Evolutionary conservation across 2,329 filamentous ascomycete genomes (phyloP), one percentile per base, ranked within the genome.

Genomic region (Botrytis fabae): DNA sequence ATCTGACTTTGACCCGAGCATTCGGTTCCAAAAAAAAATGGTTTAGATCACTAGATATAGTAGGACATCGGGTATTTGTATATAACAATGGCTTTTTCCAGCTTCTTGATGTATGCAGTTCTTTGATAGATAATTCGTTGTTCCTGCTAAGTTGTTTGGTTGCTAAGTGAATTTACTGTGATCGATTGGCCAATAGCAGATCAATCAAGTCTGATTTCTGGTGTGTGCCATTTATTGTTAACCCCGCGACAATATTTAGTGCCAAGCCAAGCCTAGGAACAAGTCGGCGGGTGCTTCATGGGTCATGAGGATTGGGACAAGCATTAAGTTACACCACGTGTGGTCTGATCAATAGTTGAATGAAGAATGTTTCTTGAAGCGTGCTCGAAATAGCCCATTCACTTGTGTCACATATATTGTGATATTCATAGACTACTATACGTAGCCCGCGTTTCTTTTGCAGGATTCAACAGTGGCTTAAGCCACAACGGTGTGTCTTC

Each of bases 401-500:
- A 69, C 48, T 42, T 40, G 32, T 20, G 22, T 25, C 46, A n/a
- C 7, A 22, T n/a, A 48, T 7, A 38, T 35, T 65, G 25, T 14
- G 10, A 28, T 35, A 16, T 28, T 2, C 46, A 25, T 22, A 25
- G 12, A 46, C 62, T 64, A 20, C n/a, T 20, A 64, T 28, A 25
- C 25, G 18, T 28, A 40, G 35, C 46, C 46, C 35, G 48, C n/a
- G 22, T 57, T 44, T n/a, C 22, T n/a, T 18, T 57, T 69, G 48
- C 25, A 69, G 48, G 42, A 32, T 42, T 57, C 46, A 42, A n/a
- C 18, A 68, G 48, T 69, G 38, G 65, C 25, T 69, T 57, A 57
- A 68, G 48, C 51, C 38, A 38, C 38, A 44, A 32, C 65, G 65
- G 65, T 69, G 48, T n/a, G 65, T 68, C 65, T 68, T 68, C 65